Evolutionary conservation across 1,139 yeast species (phyloP), one percentile per base, ranked within the genome.

Genomic region (Pichia sp.): DNA sequence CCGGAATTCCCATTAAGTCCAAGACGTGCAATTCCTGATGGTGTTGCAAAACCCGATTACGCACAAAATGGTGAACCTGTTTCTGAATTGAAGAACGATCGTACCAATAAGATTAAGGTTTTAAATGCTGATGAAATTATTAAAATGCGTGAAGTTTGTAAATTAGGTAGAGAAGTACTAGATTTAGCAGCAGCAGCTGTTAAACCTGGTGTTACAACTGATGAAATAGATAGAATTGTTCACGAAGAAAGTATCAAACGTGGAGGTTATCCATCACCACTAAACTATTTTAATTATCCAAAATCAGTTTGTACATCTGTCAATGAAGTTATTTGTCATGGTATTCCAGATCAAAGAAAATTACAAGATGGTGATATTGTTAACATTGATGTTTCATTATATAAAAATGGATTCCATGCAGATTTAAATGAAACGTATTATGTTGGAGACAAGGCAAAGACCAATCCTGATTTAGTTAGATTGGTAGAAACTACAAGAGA

Each of bases 401-500:
- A 76, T 70, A 79, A 85, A 66, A 79, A 85, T 58, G 98, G 98
- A 1, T 80, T 82, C 69, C 97, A 94, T 68, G 84, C 96, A 4
- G 99, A 94, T 67, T 72, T 94, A 65, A 94, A 94, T 66, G 98
- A 92, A 68, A 94, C 98, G 0, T 92, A 90, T 67, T 94, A 92
- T 63, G 96, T 94, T 25, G 98, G 98, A 13, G 96, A 88, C 47
- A 85, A 85, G 66, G 89, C 95, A 40, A 80, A 77, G 59, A 62
- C 73, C 15, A 71, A 86, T 64, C 82, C 86, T 39, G 96, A 88
- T 51, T 74, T 79, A 18, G 92, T 92, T 46, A 79, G 92, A 53
- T 77, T 94, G 42, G 96, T 92, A 15, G 99, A 94, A 67, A 92
- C 98, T 30, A 82, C 97, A 0, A 79, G 98, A 62, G 97, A 90